phyloP scores from a whole-genome alignment of 1,139 yeast species.

The Pneumocystis sp. region DNA sequence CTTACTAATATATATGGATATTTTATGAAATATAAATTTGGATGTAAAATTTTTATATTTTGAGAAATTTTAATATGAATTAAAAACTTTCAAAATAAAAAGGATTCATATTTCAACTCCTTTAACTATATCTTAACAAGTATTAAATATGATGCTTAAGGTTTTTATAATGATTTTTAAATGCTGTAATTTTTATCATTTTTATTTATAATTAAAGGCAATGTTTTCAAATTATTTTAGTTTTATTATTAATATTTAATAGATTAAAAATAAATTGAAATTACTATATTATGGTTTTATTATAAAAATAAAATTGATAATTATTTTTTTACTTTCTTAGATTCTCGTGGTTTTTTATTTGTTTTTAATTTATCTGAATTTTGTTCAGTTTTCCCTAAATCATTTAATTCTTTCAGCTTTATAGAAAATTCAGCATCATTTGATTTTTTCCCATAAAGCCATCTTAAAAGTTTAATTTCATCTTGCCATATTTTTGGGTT shows the following conservation, averaged over 20 bases:
- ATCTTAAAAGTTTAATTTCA: constrained; percentile 62
- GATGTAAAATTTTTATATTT: neutral
- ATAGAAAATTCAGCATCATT: constrained; percentile 43
- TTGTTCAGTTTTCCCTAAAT: constrained; percentile 5
- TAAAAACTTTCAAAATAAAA: neutral
- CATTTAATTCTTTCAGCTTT: constrained; percentile 33
- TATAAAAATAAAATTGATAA: neutral
- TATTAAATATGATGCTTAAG: too few species aligned
- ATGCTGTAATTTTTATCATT: too few species aligned
- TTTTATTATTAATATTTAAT: neutral
- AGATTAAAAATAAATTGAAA: neutral
- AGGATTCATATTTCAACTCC: neutral
- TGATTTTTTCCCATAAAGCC: constrained; percentile 41
- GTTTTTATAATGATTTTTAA: too few species aligned
- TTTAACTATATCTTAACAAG: too few species aligned
- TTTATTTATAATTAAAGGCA: too few species aligned
- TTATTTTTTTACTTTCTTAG: neutral
- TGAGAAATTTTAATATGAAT: too few species aligned
- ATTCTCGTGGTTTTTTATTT: neutral
- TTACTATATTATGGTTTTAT: neutral
- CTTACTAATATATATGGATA: neutral
- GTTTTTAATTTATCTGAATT: neutral
- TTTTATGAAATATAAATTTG: neutral
- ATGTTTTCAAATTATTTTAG: neutral
- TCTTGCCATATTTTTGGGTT: constrained; percentile 53